Evolutionary conservation across 208 protist species (phyloP).

Genomic region (Trypanosoma lewisi): DNA sequence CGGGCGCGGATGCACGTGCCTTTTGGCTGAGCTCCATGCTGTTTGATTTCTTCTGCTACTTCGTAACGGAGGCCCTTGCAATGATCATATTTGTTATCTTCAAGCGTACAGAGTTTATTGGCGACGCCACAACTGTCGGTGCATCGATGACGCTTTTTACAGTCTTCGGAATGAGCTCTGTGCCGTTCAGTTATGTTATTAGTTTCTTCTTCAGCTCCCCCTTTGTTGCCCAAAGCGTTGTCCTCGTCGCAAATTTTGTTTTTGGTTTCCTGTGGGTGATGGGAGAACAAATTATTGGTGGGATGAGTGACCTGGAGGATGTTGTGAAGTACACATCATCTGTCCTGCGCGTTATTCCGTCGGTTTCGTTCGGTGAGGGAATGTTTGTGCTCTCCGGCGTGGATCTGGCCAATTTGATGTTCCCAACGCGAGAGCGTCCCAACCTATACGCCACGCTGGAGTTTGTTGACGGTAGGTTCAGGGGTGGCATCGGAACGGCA

Average conservation of each 20-base stretch:
- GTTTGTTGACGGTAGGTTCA: slow-evolving; percentile 31
- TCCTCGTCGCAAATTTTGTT: slow-evolving; percentile 82
- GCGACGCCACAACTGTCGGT: slow-evolving; percentile 33
- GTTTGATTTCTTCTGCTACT: slow-evolving; percentile 69
- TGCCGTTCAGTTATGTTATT: slow-evolving; percentile 70
- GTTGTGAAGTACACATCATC: slow-evolving; percentile 48
- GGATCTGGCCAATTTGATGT: slow-evolving; percentile 48
- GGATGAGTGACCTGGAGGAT: slow-evolving; percentile 25
- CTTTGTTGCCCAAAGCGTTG: slow-evolving; percentile 68
- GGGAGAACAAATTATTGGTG: slow-evolving; percentile 59
- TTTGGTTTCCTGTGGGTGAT: slow-evolving; percentile 81
- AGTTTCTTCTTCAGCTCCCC: slow-evolving; percentile 82
- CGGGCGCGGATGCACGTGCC: slow-evolving; percentile 56
- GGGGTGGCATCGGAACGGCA: slow-evolving; percentile 61
- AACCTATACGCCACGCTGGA: slow-evolving; percentile 45
- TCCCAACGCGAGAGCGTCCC: slow-evolving; percentile 26
- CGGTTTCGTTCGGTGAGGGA: slow-evolving; percentile 74
- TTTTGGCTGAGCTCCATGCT: slow-evolving; percentile 83
- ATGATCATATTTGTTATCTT: slow-evolving; percentile 74
- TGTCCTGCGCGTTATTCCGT: slow-evolving; percentile 66
- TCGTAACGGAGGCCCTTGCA: slow-evolving; percentile 54
- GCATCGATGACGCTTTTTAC: slow-evolving; percentile 67
- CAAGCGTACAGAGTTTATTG: slow-evolving; percentile 64
- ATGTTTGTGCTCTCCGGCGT: slow-evolving; percentile 61
- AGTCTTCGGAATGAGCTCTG: slow-evolving; percentile 62